A percentile compares a stretch with the other conserved stretches of the same genome.
Evolutionary conservation across 306 rosid genomes (phyloP).

Genomic region (Herpetospermum pedunculosum): DNA sequence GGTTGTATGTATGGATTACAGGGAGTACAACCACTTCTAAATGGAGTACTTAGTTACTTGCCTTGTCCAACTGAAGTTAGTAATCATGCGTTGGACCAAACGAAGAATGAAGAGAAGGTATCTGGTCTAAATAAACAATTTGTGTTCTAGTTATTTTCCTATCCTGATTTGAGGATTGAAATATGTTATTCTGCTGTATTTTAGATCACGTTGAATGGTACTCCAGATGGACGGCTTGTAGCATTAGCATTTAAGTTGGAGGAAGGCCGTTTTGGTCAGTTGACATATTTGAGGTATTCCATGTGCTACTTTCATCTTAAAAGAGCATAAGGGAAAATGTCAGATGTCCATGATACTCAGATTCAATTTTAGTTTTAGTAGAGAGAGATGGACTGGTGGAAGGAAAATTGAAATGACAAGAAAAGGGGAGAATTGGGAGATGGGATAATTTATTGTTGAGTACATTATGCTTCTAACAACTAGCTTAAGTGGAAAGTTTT

Average conservation of each 20-base stretch:
- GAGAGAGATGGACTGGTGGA: not conserved
- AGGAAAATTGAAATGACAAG: not conserved
- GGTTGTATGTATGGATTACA: constrained; percentile 28
- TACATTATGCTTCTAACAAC: constrained; percentile 6
- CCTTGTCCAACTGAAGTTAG: constrained; percentile 90
- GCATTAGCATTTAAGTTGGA: constrained; percentile 97
- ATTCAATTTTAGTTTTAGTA: not conserved
- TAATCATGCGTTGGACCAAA: constrained; percentile 85
- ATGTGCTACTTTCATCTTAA: not conserved
- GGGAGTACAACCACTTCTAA: constrained; percentile 97
- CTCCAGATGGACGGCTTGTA: constrained; percentile 91
- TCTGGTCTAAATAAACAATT: not conserved
- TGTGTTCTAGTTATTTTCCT: constrained; percentile 10
- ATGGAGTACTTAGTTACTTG: constrained; percentile 77
- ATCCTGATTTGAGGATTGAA: constrained; percentile 13
- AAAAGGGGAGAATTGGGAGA: constrained; percentile 8
- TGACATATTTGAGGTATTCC: constrained; percentile 80
- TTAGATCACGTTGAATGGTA: constrained; percentile 61
- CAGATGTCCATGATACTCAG: not conserved
- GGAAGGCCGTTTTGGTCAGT: constrained; percentile 90
- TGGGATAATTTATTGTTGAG: constrained; percentile 2
- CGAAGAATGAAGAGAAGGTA: constrained; percentile 86
- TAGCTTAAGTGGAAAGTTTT: not conserved
- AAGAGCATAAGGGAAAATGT: not conserved
- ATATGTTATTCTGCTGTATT: constrained; percentile 16